phyloP scores from a whole-genome alignment of 2,329 filamentous ascomycete genomes.

The Talaromyces sp. region DNA sequence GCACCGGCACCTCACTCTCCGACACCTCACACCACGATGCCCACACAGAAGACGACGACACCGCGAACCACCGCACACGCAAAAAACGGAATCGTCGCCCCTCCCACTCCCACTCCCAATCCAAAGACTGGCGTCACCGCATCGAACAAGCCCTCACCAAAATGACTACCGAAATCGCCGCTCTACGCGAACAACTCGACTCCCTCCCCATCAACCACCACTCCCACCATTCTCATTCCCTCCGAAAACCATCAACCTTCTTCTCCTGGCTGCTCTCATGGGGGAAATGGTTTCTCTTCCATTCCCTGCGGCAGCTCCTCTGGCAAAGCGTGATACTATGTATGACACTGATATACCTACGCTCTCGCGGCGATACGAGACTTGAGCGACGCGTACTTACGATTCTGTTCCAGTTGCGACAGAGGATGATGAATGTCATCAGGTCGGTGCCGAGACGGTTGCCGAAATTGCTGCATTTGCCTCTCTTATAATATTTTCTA shows the following conservation, averaged over 20 bases:
- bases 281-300: constrained; percentile 68
- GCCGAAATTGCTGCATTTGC: constrained; percentile 3
- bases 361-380: constrained; percentile 41
- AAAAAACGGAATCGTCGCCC: constrained; percentile 23
- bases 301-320: constrained; percentile 67
- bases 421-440: constrained; percentile 23
- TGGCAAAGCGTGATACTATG: constrained; percentile 61
- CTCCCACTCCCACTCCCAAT: constrained; percentile 17
- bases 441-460: constrained; percentile 4
- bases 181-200: constrained; percentile 85
- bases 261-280: constrained; percentile 63
- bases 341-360: constrained; percentile 40
- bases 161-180: constrained; percentile 88
- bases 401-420: constrained; percentile 34
- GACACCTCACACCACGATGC: constrained; percentile 24
- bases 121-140: constrained; percentile 68
- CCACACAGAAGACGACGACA: constrained; percentile 16
- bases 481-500: constrained; percentile 1
- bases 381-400: constrained; percentile 38
- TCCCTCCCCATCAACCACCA: constrained; percentile 68
- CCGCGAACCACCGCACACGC: constrained; percentile 33
- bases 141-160: constrained; percentile 84
- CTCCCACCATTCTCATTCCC: constrained; percentile 42
- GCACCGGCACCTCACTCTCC: constrained; percentile 33
- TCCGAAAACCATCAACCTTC: background rate